These are phyloP conservation scores for Colletotrichum sp. DNA, from an alignment of 2,329 filamentous ascomycete species.

Conservation along the genomic window DNA sequence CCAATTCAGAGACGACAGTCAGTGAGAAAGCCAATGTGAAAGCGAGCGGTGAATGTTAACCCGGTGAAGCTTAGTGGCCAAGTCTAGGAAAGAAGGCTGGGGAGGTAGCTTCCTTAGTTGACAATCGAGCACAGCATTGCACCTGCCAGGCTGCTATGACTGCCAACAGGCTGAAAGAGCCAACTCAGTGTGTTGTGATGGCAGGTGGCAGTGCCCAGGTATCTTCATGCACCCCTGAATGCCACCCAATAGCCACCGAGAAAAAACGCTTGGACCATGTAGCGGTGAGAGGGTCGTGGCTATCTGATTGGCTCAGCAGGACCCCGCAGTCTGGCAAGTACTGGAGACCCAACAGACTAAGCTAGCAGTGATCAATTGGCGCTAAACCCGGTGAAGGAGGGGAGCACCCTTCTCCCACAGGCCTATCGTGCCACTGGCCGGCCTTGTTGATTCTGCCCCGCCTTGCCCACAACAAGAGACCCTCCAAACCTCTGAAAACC, in stretches of 20 bases:
- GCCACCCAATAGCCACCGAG: conserved; percentile 1
- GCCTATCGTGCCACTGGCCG: conserved; percentile 18
- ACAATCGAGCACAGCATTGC: neutral
- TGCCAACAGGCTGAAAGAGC: neutral
- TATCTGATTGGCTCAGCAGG: neutral
- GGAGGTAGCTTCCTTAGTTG: neutral
- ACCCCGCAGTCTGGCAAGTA: neutral
- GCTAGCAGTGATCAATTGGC: conserved; percentile 11
- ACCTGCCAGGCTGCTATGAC: neutral
- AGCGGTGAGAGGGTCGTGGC: conserved; percentile 26
- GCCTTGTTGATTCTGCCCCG: conserved; percentile 28
- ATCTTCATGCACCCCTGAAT: conserved; percentile 21
- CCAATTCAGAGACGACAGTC: neutral
- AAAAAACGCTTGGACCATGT: conserved; percentile 19
- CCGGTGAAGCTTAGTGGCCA: neutral
- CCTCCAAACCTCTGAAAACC: conserved; percentile 34
- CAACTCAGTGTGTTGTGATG: neutral
- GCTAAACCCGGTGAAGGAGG: conserved; percentile 17
- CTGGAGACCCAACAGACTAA: neutral
- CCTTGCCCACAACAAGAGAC: conserved; percentile 29
- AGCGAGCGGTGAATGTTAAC: neutral
- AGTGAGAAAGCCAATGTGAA: neutral
- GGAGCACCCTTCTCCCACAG: conserved; percentile 8
- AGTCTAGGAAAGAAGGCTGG: neutral
- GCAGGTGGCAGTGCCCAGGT: conserved; percentile 9